Conservation (phyloP, 2,329 filamentous ascomycete genomes). For the Fusarium sp. region DNA sequence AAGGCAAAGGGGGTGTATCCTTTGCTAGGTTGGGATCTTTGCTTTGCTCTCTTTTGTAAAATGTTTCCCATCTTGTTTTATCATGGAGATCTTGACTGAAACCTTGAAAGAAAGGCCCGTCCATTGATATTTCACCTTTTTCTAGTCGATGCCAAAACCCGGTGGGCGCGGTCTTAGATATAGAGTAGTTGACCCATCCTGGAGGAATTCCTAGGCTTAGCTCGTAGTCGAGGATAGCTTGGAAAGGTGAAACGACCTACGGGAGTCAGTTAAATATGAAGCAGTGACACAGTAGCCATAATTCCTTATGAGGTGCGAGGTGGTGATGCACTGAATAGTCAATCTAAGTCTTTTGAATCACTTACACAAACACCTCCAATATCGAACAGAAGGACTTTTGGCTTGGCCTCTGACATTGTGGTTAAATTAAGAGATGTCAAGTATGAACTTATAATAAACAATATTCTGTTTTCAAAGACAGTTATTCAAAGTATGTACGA, state of each 20-base stretch:
- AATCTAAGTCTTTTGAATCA: slow-evolving; percentile 43
- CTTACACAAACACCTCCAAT: slow-evolving; percentile 97
- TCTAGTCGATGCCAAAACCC: slow-evolving; percentile 93
- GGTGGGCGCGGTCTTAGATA: slow-evolving; percentile 80
- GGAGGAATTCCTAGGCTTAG: slow-evolving; percentile 78
- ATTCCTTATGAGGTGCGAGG: too few relatives aligned
- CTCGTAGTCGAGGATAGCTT: slow-evolving; percentile 94
- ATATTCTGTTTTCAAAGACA: slow-evolving; percentile 42
- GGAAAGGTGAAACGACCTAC: slow-evolving; percentile 90
- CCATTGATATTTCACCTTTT: slow-evolving; percentile 81
- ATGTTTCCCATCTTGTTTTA: slow-evolving; percentile 76
- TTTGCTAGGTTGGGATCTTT: slow-evolving; percentile 57
- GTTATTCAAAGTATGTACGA: slow-evolving; percentile 1
- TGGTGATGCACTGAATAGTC: neutral
- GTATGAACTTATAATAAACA: too few relatives aligned
- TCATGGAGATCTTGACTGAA: slow-evolving; percentile 82
- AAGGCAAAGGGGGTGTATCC: slow-evolving; percentile 72
- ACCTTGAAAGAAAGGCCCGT: slow-evolving; percentile 78
- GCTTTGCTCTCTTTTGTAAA: slow-evolving; percentile 61
- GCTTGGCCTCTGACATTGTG: slow-evolving; percentile 57
- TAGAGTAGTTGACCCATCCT: slow-evolving; percentile 92
- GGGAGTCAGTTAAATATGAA: slow-evolving; percentile 12
- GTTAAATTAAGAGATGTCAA: neutral
- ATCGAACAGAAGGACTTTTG: slow-evolving; percentile 88
- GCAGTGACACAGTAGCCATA: neutral